phyloP scores from a whole-genome alignment of 768 basidiomycete genomes.

The Suillus brevipes region DNA sequence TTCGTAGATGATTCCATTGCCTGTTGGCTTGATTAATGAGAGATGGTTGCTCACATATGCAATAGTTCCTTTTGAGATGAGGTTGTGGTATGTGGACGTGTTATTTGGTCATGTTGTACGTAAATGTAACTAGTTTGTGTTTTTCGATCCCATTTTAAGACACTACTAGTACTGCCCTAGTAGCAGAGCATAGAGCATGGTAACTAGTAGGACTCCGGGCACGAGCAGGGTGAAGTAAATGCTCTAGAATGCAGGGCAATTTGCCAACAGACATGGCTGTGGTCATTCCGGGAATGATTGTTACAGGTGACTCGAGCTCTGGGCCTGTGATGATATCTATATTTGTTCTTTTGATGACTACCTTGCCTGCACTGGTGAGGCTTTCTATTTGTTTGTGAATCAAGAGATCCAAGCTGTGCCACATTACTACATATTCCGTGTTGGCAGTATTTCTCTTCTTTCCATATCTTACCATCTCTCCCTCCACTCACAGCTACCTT shows the following conservation, averaged over 20 bases:
- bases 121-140: conserved; percentile 3
- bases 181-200: background rate
- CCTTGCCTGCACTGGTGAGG: background rate
- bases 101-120: conserved; percentile 17
- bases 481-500: background rate
- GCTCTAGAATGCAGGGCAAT: background rate
- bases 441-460: conserved; percentile 14
- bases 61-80: background rate
- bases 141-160: conserved; percentile 11
- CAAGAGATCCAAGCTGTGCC: conserved; percentile 20
- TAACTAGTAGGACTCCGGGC: background rate
- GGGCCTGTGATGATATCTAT: conserved; percentile 17
- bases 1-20: conserved; percentile 58
- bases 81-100: conserved; percentile 17
- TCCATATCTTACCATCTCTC: conserved; percentile 10
- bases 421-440: conserved; percentile 27
- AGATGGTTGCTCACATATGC: background rate
- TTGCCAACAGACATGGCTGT: background rate
- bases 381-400: background rate
- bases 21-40: background rate
- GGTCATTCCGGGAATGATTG: background rate
- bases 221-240: background rate
- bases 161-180: conserved; percentile 1
- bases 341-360: background rate
- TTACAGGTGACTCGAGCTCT: background rate